Evolutionary conservation across 768 basidiomycete genomes (phyloP), one percentile per base, ranked within the genome.

Genomic region (Mycena amicta): DNA sequence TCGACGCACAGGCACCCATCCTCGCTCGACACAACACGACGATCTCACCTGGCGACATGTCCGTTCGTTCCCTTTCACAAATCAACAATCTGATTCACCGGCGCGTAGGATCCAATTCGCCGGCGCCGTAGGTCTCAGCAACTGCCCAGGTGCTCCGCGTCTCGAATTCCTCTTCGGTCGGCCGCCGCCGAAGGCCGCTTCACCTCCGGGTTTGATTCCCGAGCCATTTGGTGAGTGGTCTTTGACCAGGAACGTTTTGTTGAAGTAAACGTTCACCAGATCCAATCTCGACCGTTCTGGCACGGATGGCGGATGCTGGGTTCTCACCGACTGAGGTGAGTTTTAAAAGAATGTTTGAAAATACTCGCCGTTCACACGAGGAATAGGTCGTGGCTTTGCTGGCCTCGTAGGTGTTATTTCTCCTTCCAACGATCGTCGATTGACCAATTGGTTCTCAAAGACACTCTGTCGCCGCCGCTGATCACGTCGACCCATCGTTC

Each of bases 1-100:
- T 73, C 26, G 65, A 62, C 5, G 62, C 47, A 5, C 68, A 75
- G 56, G 56, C 56, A n/a, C 68, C 65, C 1, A 69, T 75, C 67
- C 55, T 71, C 47, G 57, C 52, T 31, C 55, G 51, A 18, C 62
- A 71, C 55, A 70, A 70, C 50, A 41, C 47, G 11, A 61, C 51
- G 16, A 67, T 76, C 45, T 64, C 68, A 2, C 57, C 67, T 27
- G 75, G 72, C 25, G 75, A 77, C 66, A 72, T 77, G 75, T 76
- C 49, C 40, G 71, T 60, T 30, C 31, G 8, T 15, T 25, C 27
- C 2, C 23, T 33, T 26, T 31, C 26, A 26, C 49, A 20, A 52
- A 37, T 2, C n/a, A n/a, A n/a, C n/a, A n/a, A n/a, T n/a, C n/a
- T n/a, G 33, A 37, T 39, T 50, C 11, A 52, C 2, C 33, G 12